Percentiles rank a stretch among this genome's conserved stretches.
Conservation (phyloP, 208 protist species). For the Acanthamoeba royreba region DNA sequence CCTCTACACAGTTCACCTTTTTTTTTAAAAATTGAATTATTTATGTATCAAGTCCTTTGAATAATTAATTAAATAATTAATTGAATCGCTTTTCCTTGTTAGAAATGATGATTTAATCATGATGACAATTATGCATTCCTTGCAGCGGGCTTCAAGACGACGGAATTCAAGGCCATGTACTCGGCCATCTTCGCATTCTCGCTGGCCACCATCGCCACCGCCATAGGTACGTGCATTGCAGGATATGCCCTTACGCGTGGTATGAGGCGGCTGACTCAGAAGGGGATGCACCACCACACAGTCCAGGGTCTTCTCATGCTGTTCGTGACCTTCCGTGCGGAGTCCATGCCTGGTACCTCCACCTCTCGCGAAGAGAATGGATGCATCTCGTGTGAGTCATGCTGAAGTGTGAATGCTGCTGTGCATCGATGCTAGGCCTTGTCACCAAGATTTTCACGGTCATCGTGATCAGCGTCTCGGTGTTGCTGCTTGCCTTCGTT, state of each 20-base stretch:
- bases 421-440: not conserved
- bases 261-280: too few species aligned
- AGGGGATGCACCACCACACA: too few species aligned
- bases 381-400: not conserved
- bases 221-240: not conserved
- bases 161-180: not conserved
- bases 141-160: not conserved
- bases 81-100: not conserved
- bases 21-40: too few species aligned
- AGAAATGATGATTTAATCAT: too few species aligned
- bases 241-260: not conserved
- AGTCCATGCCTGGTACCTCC: not conserved
- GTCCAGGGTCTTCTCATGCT: not conserved
- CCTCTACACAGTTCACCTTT: too few species aligned
- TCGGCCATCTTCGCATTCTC: not conserved
- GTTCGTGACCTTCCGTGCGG: not conserved
- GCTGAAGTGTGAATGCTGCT: not conserved
- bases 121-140: too few species aligned
- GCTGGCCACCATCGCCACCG: not conserved
- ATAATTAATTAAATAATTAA: not conserved
- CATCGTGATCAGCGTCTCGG: not conserved
- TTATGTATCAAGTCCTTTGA: too few species aligned
- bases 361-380: not conserved
- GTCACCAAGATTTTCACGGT: not conserved
- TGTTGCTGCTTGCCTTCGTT: not conserved